Conservation (phyloP, 2,329 filamentous ascomycete species). For the Ophiobolus disseminans region DNA sequence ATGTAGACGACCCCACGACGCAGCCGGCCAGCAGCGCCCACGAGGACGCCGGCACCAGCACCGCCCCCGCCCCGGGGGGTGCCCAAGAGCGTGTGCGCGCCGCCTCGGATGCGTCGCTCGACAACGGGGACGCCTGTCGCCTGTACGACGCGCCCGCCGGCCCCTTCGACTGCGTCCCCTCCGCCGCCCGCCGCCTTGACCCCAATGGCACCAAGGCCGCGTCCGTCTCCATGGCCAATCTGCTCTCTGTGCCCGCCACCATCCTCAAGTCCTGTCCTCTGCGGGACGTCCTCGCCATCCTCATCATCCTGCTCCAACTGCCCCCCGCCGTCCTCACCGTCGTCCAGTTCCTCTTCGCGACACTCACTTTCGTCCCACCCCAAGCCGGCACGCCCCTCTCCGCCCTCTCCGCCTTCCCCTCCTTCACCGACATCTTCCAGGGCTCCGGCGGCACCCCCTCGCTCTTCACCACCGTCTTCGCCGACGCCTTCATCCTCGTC, state of each 20-base stretch:
- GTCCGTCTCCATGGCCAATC: conserved; percentile 68
- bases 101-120: conserved; percentile 53
- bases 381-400: conserved; percentile 76
- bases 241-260: conserved; percentile 79
- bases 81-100: conserved; percentile 47
- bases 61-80: conserved; percentile 14
- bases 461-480: conserved; percentile 80
- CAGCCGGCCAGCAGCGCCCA: conserved; percentile 28
- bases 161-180: conserved; percentile 47
- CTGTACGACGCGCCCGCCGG: conserved; percentile 35
- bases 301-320: conserved; percentile 93
- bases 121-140: conserved; percentile 47
- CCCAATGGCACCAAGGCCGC: conserved; percentile 71
- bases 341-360: conserved; percentile 91
- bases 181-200: conserved; percentile 62
- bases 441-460: conserved; percentile 86
- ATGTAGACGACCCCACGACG: conserved; percentile 47
- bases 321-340: conserved; percentile 86
- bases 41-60: conserved; percentile 15
- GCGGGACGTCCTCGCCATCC: conserved; percentile 93
- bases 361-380: conserved; percentile 89
- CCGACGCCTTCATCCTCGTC: conserved; percentile 82
- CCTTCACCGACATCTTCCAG: conserved; percentile 90
- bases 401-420: conserved; percentile 74
- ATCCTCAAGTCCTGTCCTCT: conserved; percentile 90